Percentiles rank a stretch among this genome's conserved stretches.
phyloP scores from a whole-genome alignment of 2,329 filamentous ascomycete genomes.

The Claviceps maximensis region DNA sequence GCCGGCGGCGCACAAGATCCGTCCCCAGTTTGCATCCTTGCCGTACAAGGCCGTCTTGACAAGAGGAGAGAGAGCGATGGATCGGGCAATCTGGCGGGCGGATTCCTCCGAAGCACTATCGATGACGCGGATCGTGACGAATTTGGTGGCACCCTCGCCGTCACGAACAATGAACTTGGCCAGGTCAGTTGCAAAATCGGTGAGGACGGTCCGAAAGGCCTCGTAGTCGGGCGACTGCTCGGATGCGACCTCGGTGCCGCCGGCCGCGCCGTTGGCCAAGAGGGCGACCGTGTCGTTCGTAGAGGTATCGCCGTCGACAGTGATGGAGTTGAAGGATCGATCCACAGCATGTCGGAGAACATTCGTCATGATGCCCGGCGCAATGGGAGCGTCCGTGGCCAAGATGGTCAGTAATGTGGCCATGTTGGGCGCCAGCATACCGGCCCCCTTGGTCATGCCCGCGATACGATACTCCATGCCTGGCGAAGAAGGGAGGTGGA shows the following conservation, averaged over 20 bases:
- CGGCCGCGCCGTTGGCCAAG: constrained; percentile 88
- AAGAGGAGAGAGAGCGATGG: constrained; percentile 80
- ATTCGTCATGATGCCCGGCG: constrained; percentile 49
- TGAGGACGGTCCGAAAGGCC: constrained; percentile 59
- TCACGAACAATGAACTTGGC: constrained; percentile 91
- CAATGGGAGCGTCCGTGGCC: constrained; percentile 79
- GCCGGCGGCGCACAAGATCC: constrained; percentile 87
- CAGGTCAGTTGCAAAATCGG: constrained; percentile 66
- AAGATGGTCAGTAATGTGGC: constrained; percentile 85
- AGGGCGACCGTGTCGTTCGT: constrained; percentile 94
- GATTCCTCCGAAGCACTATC: constrained; percentile 57
- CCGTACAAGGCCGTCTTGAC: constrained; percentile 97
- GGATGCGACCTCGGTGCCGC: constrained; percentile 49
- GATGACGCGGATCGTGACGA: constrained; percentile 79
- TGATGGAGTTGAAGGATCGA: constrained; percentile 91
- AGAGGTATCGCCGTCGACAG: constrained; percentile 90
- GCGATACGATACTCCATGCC: constrained; percentile 68
- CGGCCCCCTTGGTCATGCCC: constrained; percentile 94
- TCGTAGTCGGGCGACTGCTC: constrained; percentile 47
- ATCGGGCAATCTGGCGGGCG: constrained; percentile 68
- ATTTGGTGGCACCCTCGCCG: constrained; percentile 95
- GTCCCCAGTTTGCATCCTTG: constrained; percentile 96
- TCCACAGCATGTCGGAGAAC: constrained; percentile 64
- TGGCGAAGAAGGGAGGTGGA: constrained; percentile 70
- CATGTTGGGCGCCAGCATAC: constrained; percentile 99